Evolutionary conservation across 805 yeast species (phyloP).

Genomic region (Candida succiphila): DNA sequence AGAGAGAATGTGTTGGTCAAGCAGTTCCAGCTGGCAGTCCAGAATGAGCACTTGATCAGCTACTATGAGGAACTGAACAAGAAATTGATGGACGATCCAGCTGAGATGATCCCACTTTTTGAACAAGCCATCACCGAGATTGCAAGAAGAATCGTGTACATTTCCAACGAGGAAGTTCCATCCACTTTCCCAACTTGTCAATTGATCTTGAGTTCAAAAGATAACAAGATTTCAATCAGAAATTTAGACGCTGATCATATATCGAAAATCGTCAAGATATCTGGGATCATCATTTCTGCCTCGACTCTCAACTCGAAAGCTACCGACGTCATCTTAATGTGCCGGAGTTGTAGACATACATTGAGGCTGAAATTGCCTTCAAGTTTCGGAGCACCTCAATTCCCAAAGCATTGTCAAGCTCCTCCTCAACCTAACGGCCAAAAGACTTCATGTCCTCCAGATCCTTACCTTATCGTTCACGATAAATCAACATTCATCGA

Average conservation of each 20-base stretch:
- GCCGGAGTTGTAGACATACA: constrained; percentile 81
- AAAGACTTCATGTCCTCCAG: constrained; percentile 66
- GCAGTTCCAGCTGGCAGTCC: constrained; percentile 62
- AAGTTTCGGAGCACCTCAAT: constrained; percentile 59
- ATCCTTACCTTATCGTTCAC: constrained; percentile 89
- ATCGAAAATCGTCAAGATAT: constrained; percentile 78
- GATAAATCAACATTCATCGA: constrained; percentile 91
- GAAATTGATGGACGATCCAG: constrained; percentile 74
- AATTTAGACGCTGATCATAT: constrained; percentile 81
- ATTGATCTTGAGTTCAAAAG: constrained; percentile 62
- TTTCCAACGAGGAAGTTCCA: constrained; percentile 37
- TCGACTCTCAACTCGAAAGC: constrained; percentile 86
- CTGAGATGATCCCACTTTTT: constrained; percentile 77
- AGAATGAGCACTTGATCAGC: constrained; percentile 75
- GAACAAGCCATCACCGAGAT: constrained; percentile 79
- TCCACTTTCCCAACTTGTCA: constrained; percentile 73
- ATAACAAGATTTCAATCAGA: constrained; percentile 65
- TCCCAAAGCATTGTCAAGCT: constrained; percentile 61
- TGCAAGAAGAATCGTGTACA: constrained; percentile 60
- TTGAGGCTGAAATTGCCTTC: constrained; percentile 49
- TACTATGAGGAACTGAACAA: constrained; percentile 87
- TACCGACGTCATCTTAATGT: constrained; percentile 71
- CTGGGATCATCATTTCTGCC: constrained; percentile 90
- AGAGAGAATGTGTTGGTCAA: constrained; percentile 78
- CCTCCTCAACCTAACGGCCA: constrained; percentile 41